phyloP scores from a whole-genome alignment of 2,329 filamentous ascomycete species.

The Colletotrichum tanaceti region DNA sequence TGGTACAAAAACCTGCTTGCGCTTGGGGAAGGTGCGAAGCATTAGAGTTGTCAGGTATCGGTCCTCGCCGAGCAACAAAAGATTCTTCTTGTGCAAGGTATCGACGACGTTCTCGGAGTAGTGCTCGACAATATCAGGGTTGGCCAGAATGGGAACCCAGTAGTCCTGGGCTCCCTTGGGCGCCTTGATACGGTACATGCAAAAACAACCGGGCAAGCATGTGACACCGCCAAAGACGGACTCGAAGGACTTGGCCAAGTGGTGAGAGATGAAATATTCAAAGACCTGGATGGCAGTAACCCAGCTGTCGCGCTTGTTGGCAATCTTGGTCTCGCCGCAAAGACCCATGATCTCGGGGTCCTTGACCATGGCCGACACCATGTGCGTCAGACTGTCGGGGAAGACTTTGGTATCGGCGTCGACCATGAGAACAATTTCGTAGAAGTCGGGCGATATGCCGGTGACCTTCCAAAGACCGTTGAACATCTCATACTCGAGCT shows the following conservation, averaged over 20 bases:
- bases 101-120: conserved; percentile 99
- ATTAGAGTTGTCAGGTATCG: conserved; percentile 96
- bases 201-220: conserved; percentile 98
- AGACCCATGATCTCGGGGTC: conserved; percentile 99
- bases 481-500: conserved; percentile 99
- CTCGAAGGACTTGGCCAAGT: conserved; percentile 96
- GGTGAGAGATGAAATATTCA: conserved; percentile 99
- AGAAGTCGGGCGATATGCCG: conserved; percentile 97
- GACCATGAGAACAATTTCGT: conserved; percentile 98
- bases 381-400: conserved; percentile 97
- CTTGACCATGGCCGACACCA: conserved; percentile 99
- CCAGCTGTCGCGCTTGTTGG: conserved; percentile 95
- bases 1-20: conserved; percentile 98
- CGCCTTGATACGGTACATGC: conserved; percentile 99
- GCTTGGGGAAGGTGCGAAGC: conserved; percentile 98
- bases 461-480: conserved; percentile 99
- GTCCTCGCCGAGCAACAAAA: conserved; percentile 92
- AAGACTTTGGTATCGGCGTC: conserved; percentile 99
- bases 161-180: conserved; percentile 99
- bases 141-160: conserved; percentile 98
- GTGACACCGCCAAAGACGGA: conserved; percentile 99
- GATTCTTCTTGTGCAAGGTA: conserved; percentile 96
- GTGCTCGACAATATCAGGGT: conserved; percentile 98
- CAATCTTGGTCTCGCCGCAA: conserved; percentile 99
- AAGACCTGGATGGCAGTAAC: conserved; percentile 99